These are phyloP conservation scores for Conticribra guillardii DNA, from an alignment of 108 stramenopile species.

Conservation along the genomic window DNA sequence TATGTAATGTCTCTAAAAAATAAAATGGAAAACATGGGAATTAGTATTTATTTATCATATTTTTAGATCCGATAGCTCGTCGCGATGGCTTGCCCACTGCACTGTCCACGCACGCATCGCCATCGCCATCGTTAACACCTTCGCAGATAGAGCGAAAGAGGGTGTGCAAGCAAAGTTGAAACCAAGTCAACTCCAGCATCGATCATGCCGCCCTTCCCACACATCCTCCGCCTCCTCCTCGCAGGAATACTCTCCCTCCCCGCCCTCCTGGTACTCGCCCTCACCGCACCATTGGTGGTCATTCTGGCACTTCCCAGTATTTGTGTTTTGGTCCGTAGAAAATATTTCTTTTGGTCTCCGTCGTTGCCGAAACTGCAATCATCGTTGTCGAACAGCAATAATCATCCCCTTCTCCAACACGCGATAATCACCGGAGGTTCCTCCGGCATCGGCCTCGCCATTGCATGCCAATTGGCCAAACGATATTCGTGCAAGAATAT, in stretches of 20 bases:
- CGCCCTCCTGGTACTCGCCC: conserved; percentile 49
- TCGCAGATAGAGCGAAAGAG: no score
- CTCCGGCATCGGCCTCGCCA: conserved; percentile 83
- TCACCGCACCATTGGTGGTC: conserved; percentile 51
- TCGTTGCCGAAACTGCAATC: no score
- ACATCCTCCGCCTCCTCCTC: conserved; percentile 29
- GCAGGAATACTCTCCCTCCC: conserved; percentile 69
- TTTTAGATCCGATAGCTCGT: no score
- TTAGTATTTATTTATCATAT: no score
- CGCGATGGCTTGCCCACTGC: no score
- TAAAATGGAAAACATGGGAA: no score
- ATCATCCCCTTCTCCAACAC: conserved; percentile 51
- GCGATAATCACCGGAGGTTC: conserved; percentile 87
- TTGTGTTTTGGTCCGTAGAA: conserved; percentile 54
- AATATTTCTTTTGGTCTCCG: conserved; percentile 30
- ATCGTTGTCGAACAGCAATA: no score
- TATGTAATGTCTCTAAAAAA: no score
- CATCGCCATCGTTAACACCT: no score
- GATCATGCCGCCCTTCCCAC: conserved; percentile 13
- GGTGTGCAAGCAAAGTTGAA: no score
- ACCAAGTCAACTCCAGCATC: no score
- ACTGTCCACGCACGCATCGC: no score
- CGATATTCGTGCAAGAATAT: conserved; percentile 60
- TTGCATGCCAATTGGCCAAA: conserved; percentile 70
- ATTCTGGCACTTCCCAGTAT: conserved; percentile 66